Base-by-base conservation (phyloP, 805 yeast species). In the Barnettozyma sucrosica region DNA sequence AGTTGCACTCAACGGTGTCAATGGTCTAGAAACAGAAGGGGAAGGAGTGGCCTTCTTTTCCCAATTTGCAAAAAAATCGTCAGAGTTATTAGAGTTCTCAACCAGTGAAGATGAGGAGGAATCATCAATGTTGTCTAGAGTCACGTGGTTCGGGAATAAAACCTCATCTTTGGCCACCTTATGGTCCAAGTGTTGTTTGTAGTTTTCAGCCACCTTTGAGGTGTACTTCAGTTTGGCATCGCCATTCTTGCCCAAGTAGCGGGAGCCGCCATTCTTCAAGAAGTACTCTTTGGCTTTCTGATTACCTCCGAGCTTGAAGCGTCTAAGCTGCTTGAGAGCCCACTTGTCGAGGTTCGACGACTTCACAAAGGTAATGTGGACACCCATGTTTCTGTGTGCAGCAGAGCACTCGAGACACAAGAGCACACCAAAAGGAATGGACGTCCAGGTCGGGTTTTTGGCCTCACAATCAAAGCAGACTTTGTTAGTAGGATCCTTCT, bases 371-470 rank as follows among this genome's bases (percentile, higher is more conserved):
- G 97, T 80, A 59, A 93, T 83, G 66, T 93, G 99, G 34, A 90
- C 97, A 50, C 99, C 99, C 69, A 93, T 68, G 66, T 89, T 89
- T 67, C 99, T 80, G 71, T 93, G 99, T 45, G 85, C 89, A 4
- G 98, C 90, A 46, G 96, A 86, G 67, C 99, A 93, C 66, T 93
- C 96, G 51, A 90, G 75, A 71, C 99, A 93, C 50, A 93, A 70
- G 64, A 90, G 78, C 45, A 90, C 86, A 47, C 97, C 99, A 67
- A 88, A 92, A 13, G 98, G 96, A 47, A 92, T 89, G 13, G 98
- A 92, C 4, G 99, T 88, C 99, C 99, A 93, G 0, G 98, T 89
- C 33, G 99, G 98, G 65, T 90, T 90, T 63, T 86, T 89, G 58
- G 90, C 86, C 45, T 85, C 78, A 67, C 99, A 93, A 65, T 93